These are phyloP conservation scores for Porcisia hertigi DNA, from an alignment of 208 protist species.

Conservation along the genomic window DNA sequence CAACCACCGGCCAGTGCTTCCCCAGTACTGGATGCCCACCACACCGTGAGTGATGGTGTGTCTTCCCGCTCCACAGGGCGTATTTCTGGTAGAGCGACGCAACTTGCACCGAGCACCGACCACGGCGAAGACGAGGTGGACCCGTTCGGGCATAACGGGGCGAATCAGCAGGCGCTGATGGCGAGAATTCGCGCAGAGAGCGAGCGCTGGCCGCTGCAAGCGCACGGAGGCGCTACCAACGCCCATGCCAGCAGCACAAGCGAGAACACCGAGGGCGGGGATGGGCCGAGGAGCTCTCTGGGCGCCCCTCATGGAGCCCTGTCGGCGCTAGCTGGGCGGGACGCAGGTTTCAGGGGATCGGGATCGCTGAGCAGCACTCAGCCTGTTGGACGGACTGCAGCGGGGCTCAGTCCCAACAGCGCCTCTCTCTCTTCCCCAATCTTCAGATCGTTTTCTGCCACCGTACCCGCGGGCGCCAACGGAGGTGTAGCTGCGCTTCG, in stretches of 20 bases:
- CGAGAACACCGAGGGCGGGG: background rate
- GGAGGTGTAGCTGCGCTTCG: constrained; percentile 3
- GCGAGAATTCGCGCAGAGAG: constrained; percentile 26
- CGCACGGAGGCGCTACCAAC: background rate
- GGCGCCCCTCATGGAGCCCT: background rate
- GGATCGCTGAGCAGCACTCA: background rate
- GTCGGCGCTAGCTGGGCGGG: background rate
- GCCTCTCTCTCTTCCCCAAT: background rate
- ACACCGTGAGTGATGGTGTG: background rate
- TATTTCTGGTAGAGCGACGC: background rate
- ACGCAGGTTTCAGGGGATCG: background rate
- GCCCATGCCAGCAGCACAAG: background rate
- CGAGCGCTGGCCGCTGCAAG: constrained; percentile 11
- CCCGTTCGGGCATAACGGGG: constrained; percentile 14
- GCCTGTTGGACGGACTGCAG: background rate
- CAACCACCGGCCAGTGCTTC: constrained; percentile 11
- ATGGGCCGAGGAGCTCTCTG: background rate
- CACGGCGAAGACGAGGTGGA: constrained; percentile 8
- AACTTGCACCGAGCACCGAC: background rate
- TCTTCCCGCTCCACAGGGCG: background rate
- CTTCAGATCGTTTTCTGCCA: background rate
- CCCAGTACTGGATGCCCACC: background rate
- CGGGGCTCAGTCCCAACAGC: background rate
- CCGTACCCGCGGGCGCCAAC: constrained; percentile 5
- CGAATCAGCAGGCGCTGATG: constrained; percentile 22